Evolutionary conservation across 2,329 filamentous ascomycete genomes (phyloP), one percentile per base, ranked within the genome.

Genomic region (Simplicillium aogashimaense): DNA sequence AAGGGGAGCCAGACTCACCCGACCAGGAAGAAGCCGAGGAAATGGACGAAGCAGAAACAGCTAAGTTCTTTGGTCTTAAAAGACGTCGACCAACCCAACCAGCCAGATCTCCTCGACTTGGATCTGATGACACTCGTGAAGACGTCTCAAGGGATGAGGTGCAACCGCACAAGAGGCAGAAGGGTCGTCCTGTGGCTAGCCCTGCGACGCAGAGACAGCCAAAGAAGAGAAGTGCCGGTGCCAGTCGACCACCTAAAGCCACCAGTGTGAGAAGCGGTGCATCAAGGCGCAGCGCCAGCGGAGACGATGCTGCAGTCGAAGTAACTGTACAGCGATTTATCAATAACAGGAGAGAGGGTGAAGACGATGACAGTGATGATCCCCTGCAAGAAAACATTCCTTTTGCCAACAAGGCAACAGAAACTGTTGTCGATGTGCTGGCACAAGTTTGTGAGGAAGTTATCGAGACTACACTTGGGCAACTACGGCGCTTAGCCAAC

Each of bases 381-480:
- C 59, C 63, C 15, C 56, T 75, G 4, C 66, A 66, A 35, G 52
- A 60, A 2, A 69, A 74, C 4, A 73, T 79, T 2, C 72, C 75
- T 0, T 75, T 72, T 44, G 61, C 66, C 0, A 72, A 69, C 47
- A 66, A 69, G 13, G 58, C 62, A 16, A 74, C 74, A 35, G 76
- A 81, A 47, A 83, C 76, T 36, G 66, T 73, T 0, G 63, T 82
- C 3, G 78, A 83, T 47, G 77, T 82, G 2, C 63, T 83, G 30
- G 65, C 70, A 6, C 71, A 79, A 46, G 65, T 81, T 12, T 81
- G 74, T 51, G 69, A 77, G 29, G 77, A 82, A 50, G 66, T 80
- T 28, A 63, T 80, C 15, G 65, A 65, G n/a, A 58, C 64, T 3
- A 70, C 64, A 12, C 53, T 80, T 28, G 59, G 60, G 1, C 67